Percentiles rank a stretch among this genome's conserved stretches.
Evolutionary conservation across 2,329 filamentous ascomycete species (phyloP).

Genomic region (Aspergillus sp.): DNA sequence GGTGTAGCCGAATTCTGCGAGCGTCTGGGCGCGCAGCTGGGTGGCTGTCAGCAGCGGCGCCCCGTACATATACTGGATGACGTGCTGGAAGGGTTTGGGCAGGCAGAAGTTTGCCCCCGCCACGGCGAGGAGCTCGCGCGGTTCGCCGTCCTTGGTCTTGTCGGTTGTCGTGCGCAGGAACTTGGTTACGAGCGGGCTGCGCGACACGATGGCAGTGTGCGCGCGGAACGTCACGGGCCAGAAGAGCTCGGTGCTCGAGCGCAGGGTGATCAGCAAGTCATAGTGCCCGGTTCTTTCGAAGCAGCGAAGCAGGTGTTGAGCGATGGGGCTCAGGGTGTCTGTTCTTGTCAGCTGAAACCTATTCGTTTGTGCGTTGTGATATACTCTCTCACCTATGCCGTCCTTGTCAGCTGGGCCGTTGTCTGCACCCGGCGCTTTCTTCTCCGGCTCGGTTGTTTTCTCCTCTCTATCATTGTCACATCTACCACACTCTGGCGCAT

Average conservation of each 20-base stretch:
- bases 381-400: not conserved
- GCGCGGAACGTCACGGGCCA: constrained; percentile 13
- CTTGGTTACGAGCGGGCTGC: constrained; percentile 20
- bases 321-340: constrained; percentile 1
- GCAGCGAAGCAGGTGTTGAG: constrained; percentile 12
- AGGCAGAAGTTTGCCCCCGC: constrained; percentile 22
- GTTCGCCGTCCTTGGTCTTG: not conserved
- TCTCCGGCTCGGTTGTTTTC: not conserved
- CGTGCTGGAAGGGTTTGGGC: constrained; percentile 22
- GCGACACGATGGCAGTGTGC: constrained; percentile 23
- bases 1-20: constrained; percentile 13
- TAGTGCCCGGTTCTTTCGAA: constrained; percentile 14
- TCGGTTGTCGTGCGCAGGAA: constrained; percentile 13
- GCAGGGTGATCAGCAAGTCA: constrained; percentile 21
- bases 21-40: constrained; percentile 14
- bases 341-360: not conserved
- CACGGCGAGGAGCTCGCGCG: constrained; percentile 12
- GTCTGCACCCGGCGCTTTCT: not conserved
- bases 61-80: constrained; percentile 28
- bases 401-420: not conserved
- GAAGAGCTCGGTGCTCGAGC: constrained; percentile 16
- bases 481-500: not conserved
- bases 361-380: not conserved
- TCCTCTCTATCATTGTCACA: not conserved
- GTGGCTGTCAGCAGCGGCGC: constrained; percentile 14